Percentiles rank a stretch among this genome's conserved stretches.
Conservation (phyloP, 768 basidiomycete species). For the Tylopilus cervinicoccineus region DNA sequence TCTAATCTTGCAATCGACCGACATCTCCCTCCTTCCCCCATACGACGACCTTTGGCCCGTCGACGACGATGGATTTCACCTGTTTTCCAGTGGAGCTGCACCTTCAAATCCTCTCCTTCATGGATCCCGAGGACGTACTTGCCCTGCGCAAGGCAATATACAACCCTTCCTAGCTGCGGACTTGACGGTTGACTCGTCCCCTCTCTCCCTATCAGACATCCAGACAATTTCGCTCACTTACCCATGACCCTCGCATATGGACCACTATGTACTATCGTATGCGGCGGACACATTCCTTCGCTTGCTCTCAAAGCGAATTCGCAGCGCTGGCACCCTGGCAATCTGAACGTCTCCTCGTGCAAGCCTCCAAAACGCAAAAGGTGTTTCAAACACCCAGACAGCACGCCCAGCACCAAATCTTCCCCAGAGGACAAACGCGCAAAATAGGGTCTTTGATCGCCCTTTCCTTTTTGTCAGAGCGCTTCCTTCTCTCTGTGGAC, state of each 20-base stretch:
- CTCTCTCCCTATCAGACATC: constrained; percentile 6
- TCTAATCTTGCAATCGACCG: not conserved
- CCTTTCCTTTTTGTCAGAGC: constrained; percentile 10
- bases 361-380: constrained; percentile 4
- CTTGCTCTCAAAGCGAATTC: constrained; percentile 7
- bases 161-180: not conserved
- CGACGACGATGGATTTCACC: not conserved
- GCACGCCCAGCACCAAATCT: not conserved
- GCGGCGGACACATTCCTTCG: not conserved
- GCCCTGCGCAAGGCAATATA: constrained; percentile 11
- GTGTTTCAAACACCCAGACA: not conserved
- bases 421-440: not conserved
- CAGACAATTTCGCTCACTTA: constrained; percentile 3
- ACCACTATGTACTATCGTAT: not conserved
- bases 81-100: constrained; percentile 7
- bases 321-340: not conserved
- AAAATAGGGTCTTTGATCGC: not conserved
- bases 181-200: not conserved
- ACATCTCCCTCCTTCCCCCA: not conserved
- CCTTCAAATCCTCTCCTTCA: not conserved
- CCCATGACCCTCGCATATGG: constrained; percentile 4
- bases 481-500: constrained; percentile 10
- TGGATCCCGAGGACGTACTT: constrained; percentile 6
- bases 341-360: constrained; percentile 7
- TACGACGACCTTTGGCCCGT: not conserved